Conservation (phyloP, 768 basidiomycete genomes). For the Mycena rebaudengoi region DNA sequence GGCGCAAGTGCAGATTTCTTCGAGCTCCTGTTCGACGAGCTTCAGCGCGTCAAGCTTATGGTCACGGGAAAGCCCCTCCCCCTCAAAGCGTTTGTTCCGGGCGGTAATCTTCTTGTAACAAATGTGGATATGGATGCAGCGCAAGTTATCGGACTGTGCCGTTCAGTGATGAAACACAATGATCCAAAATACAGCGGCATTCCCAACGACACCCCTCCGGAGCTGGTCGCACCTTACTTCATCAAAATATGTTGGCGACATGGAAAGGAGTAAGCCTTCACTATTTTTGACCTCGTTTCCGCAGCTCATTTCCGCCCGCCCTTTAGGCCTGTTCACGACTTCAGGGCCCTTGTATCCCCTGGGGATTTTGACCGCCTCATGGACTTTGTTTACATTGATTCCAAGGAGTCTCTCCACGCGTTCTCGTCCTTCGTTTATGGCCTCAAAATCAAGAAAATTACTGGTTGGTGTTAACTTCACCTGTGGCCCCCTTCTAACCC, state of each 20-base stretch:
- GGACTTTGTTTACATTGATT: background rate
- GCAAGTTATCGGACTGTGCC: background rate
- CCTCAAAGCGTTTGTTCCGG: too few relatives aligned
- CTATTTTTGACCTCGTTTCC: too few relatives aligned
- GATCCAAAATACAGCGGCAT: background rate
- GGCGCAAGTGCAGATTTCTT: background rate
- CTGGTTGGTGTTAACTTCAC: background rate
- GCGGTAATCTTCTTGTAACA: too few relatives aligned
- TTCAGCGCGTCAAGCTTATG: background rate
- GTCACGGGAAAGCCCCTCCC: too few relatives aligned
- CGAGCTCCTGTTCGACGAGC: background rate
- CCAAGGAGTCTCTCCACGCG: background rate
- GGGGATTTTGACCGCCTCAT: background rate
- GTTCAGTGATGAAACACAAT: background rate
- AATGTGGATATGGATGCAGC: constrained; percentile 4
- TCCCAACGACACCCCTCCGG: background rate
- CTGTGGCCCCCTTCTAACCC: background rate
- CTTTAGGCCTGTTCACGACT: background rate
- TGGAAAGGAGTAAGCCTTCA: background rate
- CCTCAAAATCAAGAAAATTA: background rate
- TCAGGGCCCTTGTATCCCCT: background rate
- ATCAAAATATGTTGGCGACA: background rate
- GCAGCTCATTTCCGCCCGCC: background rate
- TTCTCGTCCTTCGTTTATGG: background rate
- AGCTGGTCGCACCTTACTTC: background rate